Conservation (phyloP, 208 protist genomes). For the Leishmania lainsoni region DNA sequence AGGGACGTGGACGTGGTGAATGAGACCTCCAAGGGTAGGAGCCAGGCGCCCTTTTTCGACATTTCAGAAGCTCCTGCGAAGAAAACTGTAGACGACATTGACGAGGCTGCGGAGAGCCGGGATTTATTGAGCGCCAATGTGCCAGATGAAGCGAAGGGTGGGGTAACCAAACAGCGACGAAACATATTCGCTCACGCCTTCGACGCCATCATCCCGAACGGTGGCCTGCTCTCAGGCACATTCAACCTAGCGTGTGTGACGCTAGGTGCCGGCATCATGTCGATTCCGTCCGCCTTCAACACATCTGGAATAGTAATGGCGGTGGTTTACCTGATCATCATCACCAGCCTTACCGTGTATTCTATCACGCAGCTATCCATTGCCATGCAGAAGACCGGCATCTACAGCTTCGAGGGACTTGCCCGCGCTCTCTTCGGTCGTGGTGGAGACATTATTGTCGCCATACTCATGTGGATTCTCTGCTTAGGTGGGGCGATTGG, state of each 20-base stretch:
- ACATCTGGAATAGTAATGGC: conserved; percentile 58
- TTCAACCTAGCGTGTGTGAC: conserved; percentile 67
- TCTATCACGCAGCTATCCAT: conserved; percentile 56
- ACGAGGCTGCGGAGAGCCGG: background rate
- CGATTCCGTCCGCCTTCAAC: conserved; percentile 62
- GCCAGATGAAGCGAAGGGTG: background rate
- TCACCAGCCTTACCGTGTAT: conserved; percentile 57
- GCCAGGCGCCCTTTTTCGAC: background rate
- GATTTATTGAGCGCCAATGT: background rate
- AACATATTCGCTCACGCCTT: conserved; percentile 27
- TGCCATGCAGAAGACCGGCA: conserved; percentile 57
- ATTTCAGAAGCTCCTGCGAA: background rate
- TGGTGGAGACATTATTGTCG: conserved; percentile 52
- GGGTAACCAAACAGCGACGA: background rate
- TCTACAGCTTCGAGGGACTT: conserved; percentile 52
- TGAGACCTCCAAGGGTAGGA: background rate
- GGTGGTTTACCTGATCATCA: conserved; percentile 61
- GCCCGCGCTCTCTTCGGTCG: conserved; percentile 59
- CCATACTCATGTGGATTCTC: conserved; percentile 51
- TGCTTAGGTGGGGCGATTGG: conserved; percentile 59
- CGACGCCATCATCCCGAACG: conserved; percentile 40
- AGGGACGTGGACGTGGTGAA: background rate
- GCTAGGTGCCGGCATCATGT: conserved; percentile 72
- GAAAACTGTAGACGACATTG: background rate
- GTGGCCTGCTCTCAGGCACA: conserved; percentile 40